Conservation (phyloP, 257 asterid species). For the Scutellaria barbata region DNA sequence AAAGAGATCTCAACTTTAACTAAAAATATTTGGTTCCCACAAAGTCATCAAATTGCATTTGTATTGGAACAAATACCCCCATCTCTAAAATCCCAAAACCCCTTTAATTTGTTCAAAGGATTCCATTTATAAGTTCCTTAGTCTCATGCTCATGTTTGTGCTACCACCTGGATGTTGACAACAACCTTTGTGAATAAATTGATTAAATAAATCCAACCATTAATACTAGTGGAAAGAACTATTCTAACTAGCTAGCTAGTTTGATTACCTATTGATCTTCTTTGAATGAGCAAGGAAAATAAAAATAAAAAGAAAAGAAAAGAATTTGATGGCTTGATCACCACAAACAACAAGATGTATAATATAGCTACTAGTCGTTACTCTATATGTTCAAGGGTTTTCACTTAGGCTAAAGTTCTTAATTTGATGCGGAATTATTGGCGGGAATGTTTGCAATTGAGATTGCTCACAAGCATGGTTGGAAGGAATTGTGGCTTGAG, state of each 20-base stretch:
- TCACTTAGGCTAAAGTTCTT: too few relatives aligned
- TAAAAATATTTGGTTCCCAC: conserved; percentile 34
- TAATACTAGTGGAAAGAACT: not conserved
- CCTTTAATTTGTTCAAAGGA: conserved; percentile 26
- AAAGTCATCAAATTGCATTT: conserved; percentile 34
- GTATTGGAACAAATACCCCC: conserved; percentile 33
- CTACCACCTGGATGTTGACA: conserved; percentile 27
- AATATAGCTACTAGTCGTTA: too few relatives aligned
- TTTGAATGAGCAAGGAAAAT: too few relatives aligned
- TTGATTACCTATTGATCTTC: too few relatives aligned
- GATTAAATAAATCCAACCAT: not conserved
- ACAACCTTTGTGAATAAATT: not conserved
- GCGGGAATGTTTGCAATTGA: too few relatives aligned
- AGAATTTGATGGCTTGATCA: too few relatives aligned
- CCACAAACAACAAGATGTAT: too few relatives aligned
- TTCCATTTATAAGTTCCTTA: not conserved
- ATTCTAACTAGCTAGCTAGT: not conserved
- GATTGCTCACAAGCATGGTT: too few relatives aligned
- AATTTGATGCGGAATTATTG: too few relatives aligned
- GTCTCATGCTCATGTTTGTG: conserved; percentile 16
- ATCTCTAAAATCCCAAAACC: not conserved
- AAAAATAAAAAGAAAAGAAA: too few relatives aligned
- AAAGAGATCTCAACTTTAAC: conserved; percentile 23
- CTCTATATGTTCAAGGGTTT: too few relatives aligned
- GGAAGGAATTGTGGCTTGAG: too few relatives aligned